These are phyloP conservation scores for Helotiales sp. DNA, from an alignment of 2,329 filamentous ascomycete species.

Conservation along the genomic window DNA sequence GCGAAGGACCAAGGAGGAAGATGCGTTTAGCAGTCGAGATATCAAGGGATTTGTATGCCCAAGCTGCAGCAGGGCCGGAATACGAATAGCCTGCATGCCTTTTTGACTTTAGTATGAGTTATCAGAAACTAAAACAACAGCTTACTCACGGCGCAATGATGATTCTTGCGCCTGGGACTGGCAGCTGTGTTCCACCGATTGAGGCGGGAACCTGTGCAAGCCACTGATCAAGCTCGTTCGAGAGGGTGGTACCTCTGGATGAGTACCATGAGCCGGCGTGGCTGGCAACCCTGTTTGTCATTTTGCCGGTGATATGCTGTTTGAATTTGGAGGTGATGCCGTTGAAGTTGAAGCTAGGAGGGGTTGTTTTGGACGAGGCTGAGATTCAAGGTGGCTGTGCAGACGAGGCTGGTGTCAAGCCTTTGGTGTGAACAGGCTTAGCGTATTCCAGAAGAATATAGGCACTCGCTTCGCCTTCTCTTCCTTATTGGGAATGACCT, in stretches of 20 bases:
- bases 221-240: slow-evolving; percentile 73
- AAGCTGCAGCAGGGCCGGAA: slow-evolving; percentile 90
- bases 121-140: slow-evolving; percentile 1
- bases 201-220: slow-evolving; percentile 72
- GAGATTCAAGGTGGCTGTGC: slow-evolving; percentile 1
- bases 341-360: neutral
- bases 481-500: neutral
- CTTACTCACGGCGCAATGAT: slow-evolving; percentile 88
- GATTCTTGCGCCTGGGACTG: slow-evolving; percentile 75
- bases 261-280: slow-evolving; percentile 93
- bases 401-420: slow-evolving; percentile 4
- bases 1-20: slow-evolving; percentile 91
- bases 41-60: slow-evolving; percentile 90
- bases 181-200: slow-evolving; percentile 65
- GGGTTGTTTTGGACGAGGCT: slow-evolving; percentile 1
- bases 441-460: neutral
- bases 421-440: no score
- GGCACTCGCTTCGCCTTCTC: neutral
- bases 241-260: slow-evolving; percentile 62
- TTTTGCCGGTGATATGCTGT: slow-evolving; percentile 23
- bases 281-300: slow-evolving; percentile 59
- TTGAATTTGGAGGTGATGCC: neutral
- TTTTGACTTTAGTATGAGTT: slow-evolving; percentile 21
- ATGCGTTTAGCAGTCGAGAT: slow-evolving; percentile 82
- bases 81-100: slow-evolving; percentile 95